Evolutionary conservation across 164 flowering plant species (phyloP), one percentile per base, ranked within the genome.

Genomic region (Pachysandra terminalis): DNA sequence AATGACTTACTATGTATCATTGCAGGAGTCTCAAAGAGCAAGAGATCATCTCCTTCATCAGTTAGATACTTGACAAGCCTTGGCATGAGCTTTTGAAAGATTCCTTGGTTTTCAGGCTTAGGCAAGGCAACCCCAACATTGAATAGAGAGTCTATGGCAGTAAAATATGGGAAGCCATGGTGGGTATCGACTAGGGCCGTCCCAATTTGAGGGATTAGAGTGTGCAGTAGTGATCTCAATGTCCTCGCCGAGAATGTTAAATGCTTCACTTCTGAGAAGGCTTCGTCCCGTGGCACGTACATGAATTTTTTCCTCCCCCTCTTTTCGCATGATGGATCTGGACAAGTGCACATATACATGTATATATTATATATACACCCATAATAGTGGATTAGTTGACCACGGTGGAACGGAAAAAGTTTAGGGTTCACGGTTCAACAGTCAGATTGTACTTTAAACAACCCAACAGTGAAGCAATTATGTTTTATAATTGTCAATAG

Each of bases 221-320:
- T 68, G 25, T 75, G 75, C 17, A 82, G 13, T 25, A 72, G 71
- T 2, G 74, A 64, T 54, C 22, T 41, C 9, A 71, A n/a, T 0
- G 68, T 59, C 25, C 37, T 73, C 0, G 45, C 56, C 0, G 74
- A 41, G 65, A 83, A 83, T 9, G 56, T 54, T 25, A 27, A 0
- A 23, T 40, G 27, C 69, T 83, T 83, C 67, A 75, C 64, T 53
- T 73, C 74, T 5, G 79, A 56, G 66, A 83, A 83, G 15, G 61
- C 56, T 26, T 80, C 86, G 24, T 82, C 85, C 58, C 85, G 69
- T 14, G 85, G 85, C 61, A 82, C 81, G 48, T 82, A 82, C 0
- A 70, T 41, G 17, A 17, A 7, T 13, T 14, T 25, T 2, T 32
- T 3, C 7, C 7, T 32, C 3, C 51, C 28, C 61, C 79, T 63